Evolutionary conservation across 495 filamentous ascomycete species (phyloP).

Genomic region (Aspergillus sclerotiicarbonarius): DNA sequence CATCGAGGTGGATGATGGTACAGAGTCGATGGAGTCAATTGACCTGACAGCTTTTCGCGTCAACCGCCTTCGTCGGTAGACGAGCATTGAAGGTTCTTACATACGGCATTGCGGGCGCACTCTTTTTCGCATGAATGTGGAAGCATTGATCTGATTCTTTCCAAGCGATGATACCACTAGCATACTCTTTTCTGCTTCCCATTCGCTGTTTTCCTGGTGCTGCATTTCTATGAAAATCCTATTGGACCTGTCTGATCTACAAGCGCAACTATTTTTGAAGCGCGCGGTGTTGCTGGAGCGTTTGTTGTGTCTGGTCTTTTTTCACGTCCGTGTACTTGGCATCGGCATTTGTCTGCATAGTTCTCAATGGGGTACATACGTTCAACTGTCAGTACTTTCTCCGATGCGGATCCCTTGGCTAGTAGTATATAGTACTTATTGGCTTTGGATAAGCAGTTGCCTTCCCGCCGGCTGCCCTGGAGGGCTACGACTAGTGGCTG

Average conservation of each 20-base stretch:
- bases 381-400: too few species aligned
- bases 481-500: background rate
- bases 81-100: background rate
- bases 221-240: background rate
- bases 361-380: too few species aligned
- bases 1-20: constrained; percentile 46
- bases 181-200: background rate
- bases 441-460: too few species aligned
- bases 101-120: background rate
- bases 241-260: background rate
- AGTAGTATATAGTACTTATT: too few species aligned
- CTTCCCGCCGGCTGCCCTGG: too few species aligned
- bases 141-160: background rate
- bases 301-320: background rate
- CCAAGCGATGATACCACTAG: constrained; percentile 13
- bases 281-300: background rate
- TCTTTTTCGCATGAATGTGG: background rate
- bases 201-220: background rate
- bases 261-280: background rate
- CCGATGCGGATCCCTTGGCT: too few species aligned
- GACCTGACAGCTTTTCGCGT: constrained; percentile 44
- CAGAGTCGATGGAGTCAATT: constrained; percentile 38
- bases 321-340: too few species aligned
- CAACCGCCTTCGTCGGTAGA: constrained; percentile 21
- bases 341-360: too few species aligned